Evolutionary conservation across 768 basidiomycete species (phyloP).

Genomic region (Pleurotus tuoliensis): DNA sequence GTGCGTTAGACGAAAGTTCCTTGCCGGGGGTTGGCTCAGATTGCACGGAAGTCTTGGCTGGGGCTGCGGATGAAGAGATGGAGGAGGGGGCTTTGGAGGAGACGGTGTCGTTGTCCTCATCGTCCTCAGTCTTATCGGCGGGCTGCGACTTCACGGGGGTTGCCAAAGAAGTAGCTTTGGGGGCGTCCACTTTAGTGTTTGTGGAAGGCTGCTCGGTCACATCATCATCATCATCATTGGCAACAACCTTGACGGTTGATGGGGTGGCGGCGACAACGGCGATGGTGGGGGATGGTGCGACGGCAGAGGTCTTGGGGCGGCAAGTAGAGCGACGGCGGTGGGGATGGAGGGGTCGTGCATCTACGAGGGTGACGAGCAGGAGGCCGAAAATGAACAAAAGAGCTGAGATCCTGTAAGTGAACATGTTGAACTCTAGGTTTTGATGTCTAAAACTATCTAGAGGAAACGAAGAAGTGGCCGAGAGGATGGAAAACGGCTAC

Average conservation of each 20-base stretch:
- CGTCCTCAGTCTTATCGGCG: background rate
- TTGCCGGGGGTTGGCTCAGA: conserved; percentile 11
- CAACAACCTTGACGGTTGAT: background rate
- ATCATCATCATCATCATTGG: background rate
- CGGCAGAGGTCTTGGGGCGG: background rate
- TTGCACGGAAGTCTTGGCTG: conserved; percentile 12
- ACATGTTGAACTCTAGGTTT: conserved; percentile 6
- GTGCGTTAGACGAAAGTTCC: conserved; percentile 17
- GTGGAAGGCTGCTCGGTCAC: background rate
- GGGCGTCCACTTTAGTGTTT: background rate
- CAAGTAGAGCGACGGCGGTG: conserved; percentile 2
- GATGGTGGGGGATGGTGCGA: background rate
- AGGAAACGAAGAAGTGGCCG: conserved; percentile 8
- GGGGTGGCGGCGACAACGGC: background rate
- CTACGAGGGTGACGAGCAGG: conserved; percentile 2
- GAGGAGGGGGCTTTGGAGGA: conserved; percentile 7
- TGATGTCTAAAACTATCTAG: conserved; percentile 1
- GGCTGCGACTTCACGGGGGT: background rate
- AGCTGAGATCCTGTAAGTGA: conserved; percentile 5
- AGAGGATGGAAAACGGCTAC: conserved; percentile 3
- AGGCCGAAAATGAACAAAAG: conserved; percentile 8
- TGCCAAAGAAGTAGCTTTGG: background rate
- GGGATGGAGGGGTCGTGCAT: background rate
- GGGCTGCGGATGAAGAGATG: conserved; percentile 3
- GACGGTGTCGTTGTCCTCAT: background rate